Base-by-base conservation (phyloP, 169 alveolate species). In the Plasmodium coatneyi region DNA sequence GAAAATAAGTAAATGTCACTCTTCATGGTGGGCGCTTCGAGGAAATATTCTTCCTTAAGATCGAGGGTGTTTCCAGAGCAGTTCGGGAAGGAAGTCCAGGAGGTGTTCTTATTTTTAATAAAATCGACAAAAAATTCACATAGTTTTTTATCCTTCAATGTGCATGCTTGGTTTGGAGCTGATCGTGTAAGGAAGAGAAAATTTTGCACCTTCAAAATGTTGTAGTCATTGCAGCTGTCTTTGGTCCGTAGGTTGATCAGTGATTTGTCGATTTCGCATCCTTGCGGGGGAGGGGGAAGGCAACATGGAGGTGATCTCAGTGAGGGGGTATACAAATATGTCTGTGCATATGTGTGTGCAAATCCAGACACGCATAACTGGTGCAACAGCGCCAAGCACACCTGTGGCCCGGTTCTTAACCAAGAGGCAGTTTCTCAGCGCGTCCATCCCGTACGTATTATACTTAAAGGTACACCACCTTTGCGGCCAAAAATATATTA, bases 101-200 rank as follows among this genome's bases (percentile, higher is more conserved):
- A 19, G 9, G 52, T 74, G 3, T 52, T 82, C 25, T 86, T 86
- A 86, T 76, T 86, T 76, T 52, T 86, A 74, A 86, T 54, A 43
- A 86, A 86, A 66, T 86, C 93, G 12, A 86, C 87, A 86, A 86
- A 86, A 52, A 54, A 74, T n/a, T 86, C 84, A 12, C 93, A 86
- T 30, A 86, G 66, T 36, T 86, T 74, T 43, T 76, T 86, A 39
- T 86, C 93, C 41, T 56, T 86, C 66, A 86, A 76, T 74, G 93
- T 54, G 32, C 93, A 86, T 72, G 22, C n/a, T 74, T 34, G 14
- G 71, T 86, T 74, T 12, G 86, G 86, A 6, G 93, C 39, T 6
- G 93, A 72, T n/a, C 93, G 93, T 0, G 80, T 32, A 7, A 86
- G 84, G 46, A 74, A 86, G 5, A 86, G 84, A 56, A 86, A 78